These are phyloP conservation scores for Talaromyces sp. DNA, from an alignment of 2,329 filamentous ascomycete species.

Conservation along the genomic window DNA sequence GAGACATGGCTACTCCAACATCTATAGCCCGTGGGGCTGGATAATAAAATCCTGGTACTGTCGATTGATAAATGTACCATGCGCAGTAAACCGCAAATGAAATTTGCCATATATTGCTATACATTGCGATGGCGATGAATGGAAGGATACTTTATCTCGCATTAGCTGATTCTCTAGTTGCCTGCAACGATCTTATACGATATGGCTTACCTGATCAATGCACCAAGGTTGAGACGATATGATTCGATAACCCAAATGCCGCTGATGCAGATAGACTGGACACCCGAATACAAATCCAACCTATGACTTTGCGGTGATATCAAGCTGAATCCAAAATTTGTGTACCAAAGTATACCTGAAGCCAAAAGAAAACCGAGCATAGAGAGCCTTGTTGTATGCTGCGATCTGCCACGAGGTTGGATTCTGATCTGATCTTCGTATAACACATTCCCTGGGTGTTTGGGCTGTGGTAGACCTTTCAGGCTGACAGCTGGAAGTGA, in stretches of 20 bases:
- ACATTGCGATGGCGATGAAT: background rate
- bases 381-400: background rate
- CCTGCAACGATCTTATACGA: background rate
- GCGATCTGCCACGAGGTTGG: background rate
- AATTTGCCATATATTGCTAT: background rate
- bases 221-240: background rate
- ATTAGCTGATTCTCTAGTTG: background rate
- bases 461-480: background rate
- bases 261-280: background rate
- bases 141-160: background rate
- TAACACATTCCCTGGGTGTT: background rate
- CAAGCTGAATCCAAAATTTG: background rate
- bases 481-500: background rate
- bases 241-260: background rate
- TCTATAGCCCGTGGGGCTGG: background rate
- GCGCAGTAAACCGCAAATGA: background rate
- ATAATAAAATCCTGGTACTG: background rate
- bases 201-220: background rate
- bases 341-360: background rate
- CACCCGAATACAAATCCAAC: background rate
- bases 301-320: background rate
- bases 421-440: slow-evolving; percentile 2
- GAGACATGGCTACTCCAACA: background rate
- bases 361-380: background rate
- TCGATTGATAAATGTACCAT: background rate